These are phyloP conservation scores for Argentina anserina DNA, from an alignment of 306 rosid species.

Conservation along the genomic window DNA sequence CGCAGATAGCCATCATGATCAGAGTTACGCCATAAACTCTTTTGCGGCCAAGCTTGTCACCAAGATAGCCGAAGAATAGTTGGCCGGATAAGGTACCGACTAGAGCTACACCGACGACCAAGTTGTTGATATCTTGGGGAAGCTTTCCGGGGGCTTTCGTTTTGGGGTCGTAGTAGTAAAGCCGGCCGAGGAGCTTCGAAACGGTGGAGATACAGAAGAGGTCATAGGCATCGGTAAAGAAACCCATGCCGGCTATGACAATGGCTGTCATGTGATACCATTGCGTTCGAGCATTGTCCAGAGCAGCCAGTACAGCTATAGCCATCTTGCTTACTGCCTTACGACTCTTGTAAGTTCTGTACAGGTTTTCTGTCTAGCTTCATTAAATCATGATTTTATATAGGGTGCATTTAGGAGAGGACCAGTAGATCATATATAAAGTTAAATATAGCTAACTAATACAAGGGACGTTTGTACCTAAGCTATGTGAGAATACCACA, in stretches of 20 bases:
- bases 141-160: conserved; percentile 39
- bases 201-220: conserved; percentile 66
- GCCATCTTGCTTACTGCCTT: conserved; percentile 34
- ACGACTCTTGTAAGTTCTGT: not conserved
- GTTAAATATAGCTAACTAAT: not conserved
- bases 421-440: not conserved
- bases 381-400: not conserved
- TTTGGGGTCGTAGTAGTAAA: conserved; percentile 55
- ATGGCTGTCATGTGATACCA: conserved; percentile 81
- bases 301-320: conserved; percentile 60
- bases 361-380: not conserved
- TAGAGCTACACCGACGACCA: conserved; percentile 46
- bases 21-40: conserved; percentile 66
- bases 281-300: conserved; percentile 65
- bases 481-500: not conserved
- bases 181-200: conserved; percentile 61
- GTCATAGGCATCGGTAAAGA: conserved; percentile 79
- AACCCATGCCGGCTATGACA: conserved; percentile 83
- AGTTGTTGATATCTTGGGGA: conserved; percentile 22
- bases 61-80: conserved; percentile 55
- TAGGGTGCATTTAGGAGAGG: not conserved
- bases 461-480: not conserved
- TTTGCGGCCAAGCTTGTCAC: conserved; percentile 70
- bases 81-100: conserved; percentile 64
- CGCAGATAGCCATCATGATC: conserved; percentile 52